Percentiles rank a stretch among this genome's conserved stretches.
These are phyloP conservation scores for Capniomyces stellatus DNA, from an alignment of 371 early-diverging fungal species.

Conservation along the genomic window DNA sequence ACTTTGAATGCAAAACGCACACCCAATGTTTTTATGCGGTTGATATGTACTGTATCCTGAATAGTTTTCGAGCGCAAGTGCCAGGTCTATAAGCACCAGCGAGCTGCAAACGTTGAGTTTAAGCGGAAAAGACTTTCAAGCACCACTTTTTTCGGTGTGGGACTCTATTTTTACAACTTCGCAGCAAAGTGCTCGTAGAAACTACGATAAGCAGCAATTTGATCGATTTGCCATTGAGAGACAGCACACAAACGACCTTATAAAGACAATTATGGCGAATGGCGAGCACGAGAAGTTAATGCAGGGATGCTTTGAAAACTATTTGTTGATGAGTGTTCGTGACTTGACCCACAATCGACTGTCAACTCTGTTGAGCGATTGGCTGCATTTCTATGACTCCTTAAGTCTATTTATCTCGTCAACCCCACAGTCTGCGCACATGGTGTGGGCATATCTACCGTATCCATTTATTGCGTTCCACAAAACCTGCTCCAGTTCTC, in stretches of 20 bases:
- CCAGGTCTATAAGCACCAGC: neutral
- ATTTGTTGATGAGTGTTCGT: conserved; percentile 50
- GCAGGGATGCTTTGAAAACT: conserved; percentile 72
- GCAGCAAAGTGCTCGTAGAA: neutral
- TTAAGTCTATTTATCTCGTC: conserved; percentile 28
- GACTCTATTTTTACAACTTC: conserved; percentile 1
- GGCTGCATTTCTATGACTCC: conserved; percentile 67
- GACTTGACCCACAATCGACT: conserved; percentile 51
- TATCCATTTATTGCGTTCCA: conserved; percentile 61
- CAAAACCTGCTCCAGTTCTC: conserved; percentile 56
- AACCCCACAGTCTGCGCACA: conserved; percentile 27
- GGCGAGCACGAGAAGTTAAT: conserved; percentile 23
- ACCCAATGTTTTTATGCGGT: no score
- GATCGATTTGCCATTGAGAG: neutral
- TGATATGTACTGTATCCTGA: neutral
- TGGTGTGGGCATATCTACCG: conserved; percentile 44
- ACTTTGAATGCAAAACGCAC: no score
- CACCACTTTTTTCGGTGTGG: neutral
- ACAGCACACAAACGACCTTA: neutral
- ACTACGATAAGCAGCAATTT: neutral
- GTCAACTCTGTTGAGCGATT: conserved; percentile 39
- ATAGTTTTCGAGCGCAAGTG: neutral
- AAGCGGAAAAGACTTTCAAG: neutral
- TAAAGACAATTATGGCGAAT: neutral
- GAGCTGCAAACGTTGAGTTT: neutral